phyloP scores from a whole-genome alignment of 2,329 filamentous ascomycete species.

The Thermoascus crustaceus region DNA sequence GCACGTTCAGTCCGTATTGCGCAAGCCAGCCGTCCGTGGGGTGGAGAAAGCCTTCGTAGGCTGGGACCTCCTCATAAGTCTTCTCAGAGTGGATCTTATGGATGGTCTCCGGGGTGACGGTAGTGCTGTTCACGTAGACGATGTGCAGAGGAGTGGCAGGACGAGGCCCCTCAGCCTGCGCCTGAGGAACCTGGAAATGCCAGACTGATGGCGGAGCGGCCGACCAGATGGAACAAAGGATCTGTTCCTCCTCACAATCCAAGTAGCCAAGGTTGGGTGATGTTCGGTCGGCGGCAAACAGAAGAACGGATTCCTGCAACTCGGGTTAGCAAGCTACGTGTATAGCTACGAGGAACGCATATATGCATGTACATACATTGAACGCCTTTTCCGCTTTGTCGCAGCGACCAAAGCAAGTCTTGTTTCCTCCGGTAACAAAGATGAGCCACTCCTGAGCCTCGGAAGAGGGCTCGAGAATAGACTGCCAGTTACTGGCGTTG shows the following conservation, averaged over 20 bases:
- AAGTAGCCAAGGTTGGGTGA: constrained; percentile 50
- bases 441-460: constrained; percentile 50
- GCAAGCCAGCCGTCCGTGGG: constrained; percentile 52
- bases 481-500: constrained; percentile 50
- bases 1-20: constrained; percentile 45
- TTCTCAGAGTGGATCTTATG: constrained; percentile 50
- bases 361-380: constrained; percentile 30
- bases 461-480: constrained; percentile 38
- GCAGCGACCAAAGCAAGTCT: constrained; percentile 56
- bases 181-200: constrained; percentile 49
- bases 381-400: constrained; percentile 45
- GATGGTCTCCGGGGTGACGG: constrained; percentile 48
- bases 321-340: constrained; percentile 8
- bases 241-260: constrained; percentile 51
- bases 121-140: constrained; percentile 50
- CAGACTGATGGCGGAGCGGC: constrained; percentile 49
- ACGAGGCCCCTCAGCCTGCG: constrained; percentile 45
- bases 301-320: constrained; percentile 42
- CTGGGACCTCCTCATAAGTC: constrained; percentile 42
- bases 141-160: constrained; percentile 47
- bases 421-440: constrained; percentile 56
- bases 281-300: constrained; percentile 46
- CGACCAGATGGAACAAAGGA: constrained; percentile 55
- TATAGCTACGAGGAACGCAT: background rate
- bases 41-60: constrained; percentile 53